These are phyloP conservation scores for Fusarium acutatum DNA, from an alignment of 2,329 filamentous ascomycete species.

Conservation along the genomic window DNA sequence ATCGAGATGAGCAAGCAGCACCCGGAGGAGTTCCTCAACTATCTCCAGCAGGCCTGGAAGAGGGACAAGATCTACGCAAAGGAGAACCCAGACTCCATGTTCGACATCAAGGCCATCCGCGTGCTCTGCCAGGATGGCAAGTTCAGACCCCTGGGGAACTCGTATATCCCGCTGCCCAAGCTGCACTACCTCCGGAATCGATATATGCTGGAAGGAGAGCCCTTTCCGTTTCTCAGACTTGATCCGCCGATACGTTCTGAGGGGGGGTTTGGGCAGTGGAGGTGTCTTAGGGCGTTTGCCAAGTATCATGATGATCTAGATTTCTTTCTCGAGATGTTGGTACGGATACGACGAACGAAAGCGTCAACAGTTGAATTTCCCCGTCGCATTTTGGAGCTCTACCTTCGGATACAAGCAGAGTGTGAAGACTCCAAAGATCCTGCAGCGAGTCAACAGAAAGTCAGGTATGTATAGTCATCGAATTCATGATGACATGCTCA, in stretches of 20 bases:
- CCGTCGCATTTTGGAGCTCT: constrained; percentile 35
- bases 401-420: constrained; percentile 36
- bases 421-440: constrained; percentile 27
- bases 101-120: constrained; percentile 30
- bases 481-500: not conserved
- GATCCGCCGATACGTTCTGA: constrained; percentile 27
- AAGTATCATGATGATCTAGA: constrained; percentile 28
- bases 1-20: constrained; percentile 34
- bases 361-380: constrained; percentile 32
- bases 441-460: constrained; percentile 9
- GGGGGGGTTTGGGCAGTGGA: constrained; percentile 29
- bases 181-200: constrained; percentile 37
- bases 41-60: constrained; percentile 35
- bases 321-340: constrained; percentile 38
- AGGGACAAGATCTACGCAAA: constrained; percentile 35
- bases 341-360: constrained; percentile 23
- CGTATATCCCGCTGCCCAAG: constrained; percentile 37
- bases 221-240: constrained; percentile 36
- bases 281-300: constrained; percentile 32
- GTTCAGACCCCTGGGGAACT: constrained; percentile 24
- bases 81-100: constrained; percentile 32
- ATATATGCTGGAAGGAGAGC: constrained; percentile 36
- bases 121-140: constrained; percentile 32
- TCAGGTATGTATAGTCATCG: constrained; percentile 29
- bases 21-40: constrained; percentile 32